Evolutionary conservation across 306 rosid genomes (phyloP).

Genomic region (Dryas alaskensis): DNA sequence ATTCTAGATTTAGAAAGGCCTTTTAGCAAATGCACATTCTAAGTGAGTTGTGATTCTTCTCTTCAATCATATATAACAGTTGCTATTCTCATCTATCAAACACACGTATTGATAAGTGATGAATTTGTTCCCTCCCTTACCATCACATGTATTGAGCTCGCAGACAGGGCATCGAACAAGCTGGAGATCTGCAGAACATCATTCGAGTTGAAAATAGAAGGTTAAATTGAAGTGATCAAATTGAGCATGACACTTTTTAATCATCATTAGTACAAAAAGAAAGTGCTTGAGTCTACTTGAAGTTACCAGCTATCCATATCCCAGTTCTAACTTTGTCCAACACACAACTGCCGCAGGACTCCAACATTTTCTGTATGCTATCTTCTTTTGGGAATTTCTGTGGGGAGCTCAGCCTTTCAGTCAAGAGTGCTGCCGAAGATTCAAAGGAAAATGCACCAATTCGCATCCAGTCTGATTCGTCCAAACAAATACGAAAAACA

Average conservation of each 20-base stretch:
- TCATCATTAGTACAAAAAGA: neutral
- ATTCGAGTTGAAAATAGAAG: slow-evolving; percentile 22
- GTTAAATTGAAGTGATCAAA: slow-evolving; percentile 20
- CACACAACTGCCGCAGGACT: slow-evolving; percentile 65
- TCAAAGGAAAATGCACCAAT: slow-evolving; percentile 85
- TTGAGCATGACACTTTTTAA: neutral
- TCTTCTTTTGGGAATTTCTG: slow-evolving; percentile 41
- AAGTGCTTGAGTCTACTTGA: slow-evolving; percentile 14
- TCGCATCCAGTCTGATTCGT: slow-evolving; percentile 82
- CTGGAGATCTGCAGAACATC: slow-evolving; percentile 77
- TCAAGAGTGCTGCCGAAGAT: slow-evolving; percentile 60
- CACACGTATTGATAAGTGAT: neutral
- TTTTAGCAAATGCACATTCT: neutral
- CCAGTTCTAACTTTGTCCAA: slow-evolving; percentile 68
- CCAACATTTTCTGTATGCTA: slow-evolving; percentile 41
- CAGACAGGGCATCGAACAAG: slow-evolving; percentile 97
- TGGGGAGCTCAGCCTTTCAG: slow-evolving; percentile 58
- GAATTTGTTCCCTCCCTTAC: slow-evolving; percentile 34
- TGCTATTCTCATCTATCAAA: neutral
- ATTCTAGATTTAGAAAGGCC: neutral
- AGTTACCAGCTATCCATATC: slow-evolving; percentile 93
- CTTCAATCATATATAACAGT: neutral
- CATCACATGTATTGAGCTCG: slow-evolving; percentile 92
- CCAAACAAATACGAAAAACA: slow-evolving; percentile 12
- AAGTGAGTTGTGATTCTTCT: neutral